Evolutionary conservation across 2,329 filamentous ascomycete genomes (phyloP).

Genomic region (Trichoderma sp.): DNA sequence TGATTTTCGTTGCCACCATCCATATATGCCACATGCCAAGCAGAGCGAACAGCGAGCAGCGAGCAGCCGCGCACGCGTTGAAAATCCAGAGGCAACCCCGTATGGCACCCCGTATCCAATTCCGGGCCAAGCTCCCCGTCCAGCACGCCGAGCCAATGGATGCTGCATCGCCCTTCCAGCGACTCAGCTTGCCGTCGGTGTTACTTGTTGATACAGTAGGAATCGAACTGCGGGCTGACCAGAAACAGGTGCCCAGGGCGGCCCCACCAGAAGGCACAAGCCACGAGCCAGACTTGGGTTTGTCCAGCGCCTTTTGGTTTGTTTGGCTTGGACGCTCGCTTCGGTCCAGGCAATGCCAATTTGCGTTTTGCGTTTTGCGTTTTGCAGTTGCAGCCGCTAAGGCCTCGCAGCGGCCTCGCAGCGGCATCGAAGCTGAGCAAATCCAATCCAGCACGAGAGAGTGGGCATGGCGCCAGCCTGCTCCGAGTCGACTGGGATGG

Average conservation of each 20-base stretch:
- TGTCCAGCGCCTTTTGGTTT: slow-evolving; percentile 13
- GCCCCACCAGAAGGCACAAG: slow-evolving; percentile 23
- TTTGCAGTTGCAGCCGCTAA: slow-evolving; percentile 16
- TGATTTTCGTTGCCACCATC: neutral
- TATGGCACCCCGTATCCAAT: neutral
- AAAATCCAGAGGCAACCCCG: neutral
- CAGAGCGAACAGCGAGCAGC: no score
- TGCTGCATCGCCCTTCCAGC: neutral
- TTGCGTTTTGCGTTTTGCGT: no score
- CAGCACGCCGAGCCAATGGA: slow-evolving; percentile 5
- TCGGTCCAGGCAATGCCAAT: neutral
- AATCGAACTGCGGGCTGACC: slow-evolving; percentile 11
- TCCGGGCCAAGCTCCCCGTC: neutral
- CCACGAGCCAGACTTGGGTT: slow-evolving; percentile 16
- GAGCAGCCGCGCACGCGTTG: neutral
- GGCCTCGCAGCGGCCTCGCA: neutral
- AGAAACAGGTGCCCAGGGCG: slow-evolving; percentile 21
- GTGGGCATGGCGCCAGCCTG: slow-evolving; percentile 9
- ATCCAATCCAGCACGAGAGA: neutral
- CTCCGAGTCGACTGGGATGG: slow-evolving; percentile 9
- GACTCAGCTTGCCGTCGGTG: slow-evolving; percentile 17
- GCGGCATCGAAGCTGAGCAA: slow-evolving; percentile 10
- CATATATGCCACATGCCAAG: neutral
- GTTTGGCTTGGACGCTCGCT: slow-evolving; percentile 11
- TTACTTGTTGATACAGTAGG: slow-evolving; percentile 18